Base-by-base conservation (phyloP, 805 yeast genomes). In the Saccharomycopsis selenospora region DNA sequence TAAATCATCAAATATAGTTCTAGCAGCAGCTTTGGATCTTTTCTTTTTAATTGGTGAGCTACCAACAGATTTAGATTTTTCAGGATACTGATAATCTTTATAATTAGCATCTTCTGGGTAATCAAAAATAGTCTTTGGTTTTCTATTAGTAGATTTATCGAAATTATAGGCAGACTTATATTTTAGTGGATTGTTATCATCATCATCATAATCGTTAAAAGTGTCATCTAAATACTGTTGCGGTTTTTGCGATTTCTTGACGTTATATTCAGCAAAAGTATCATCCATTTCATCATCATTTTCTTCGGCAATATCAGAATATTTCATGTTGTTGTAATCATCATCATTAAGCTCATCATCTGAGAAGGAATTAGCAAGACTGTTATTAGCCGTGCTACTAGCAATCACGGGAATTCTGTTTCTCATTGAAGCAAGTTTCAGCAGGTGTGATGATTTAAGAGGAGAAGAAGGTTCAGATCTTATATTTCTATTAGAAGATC, bases 151-250 rank as follows among this genome's bases (percentile, higher is more conserved):
- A n/a, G 55, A 52, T 24, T 48, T 45, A 23, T 45, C 50, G 20
- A 40, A 52, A 28, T 52, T 52, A 42, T 52, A 52, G 4, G 55
- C 55, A 30, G 55, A 52, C 20, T 36, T 22, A 28, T 43, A 52
- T 40, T 25, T 49, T 18, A 52, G 42, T 4, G 14, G 28, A 20
- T 46, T 40, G n/a, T 46, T 42, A 24, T 50, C 48, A 26, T 46
- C 33, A 24, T 28, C 28, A 36, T 26, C 42, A 23, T 14, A 6
- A 7, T 33, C 38, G 38, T 33, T 33, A 20, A 33, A 33, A 14
- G n/a, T 14, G 38, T 33, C 38, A 20, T 33, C 38, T n/a, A n/a
- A n/a, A n/a, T n/a, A n/a, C n/a, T n/a, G n/a, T n/a, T n/a, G n/a
- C n/a, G n/a, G n/a, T n/a, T n/a, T n/a, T n/a, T n/a, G n/a, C n/a